phyloP scores from a whole-genome alignment of 352 stramenopile genomes.

The Pythium sp. region DNA sequence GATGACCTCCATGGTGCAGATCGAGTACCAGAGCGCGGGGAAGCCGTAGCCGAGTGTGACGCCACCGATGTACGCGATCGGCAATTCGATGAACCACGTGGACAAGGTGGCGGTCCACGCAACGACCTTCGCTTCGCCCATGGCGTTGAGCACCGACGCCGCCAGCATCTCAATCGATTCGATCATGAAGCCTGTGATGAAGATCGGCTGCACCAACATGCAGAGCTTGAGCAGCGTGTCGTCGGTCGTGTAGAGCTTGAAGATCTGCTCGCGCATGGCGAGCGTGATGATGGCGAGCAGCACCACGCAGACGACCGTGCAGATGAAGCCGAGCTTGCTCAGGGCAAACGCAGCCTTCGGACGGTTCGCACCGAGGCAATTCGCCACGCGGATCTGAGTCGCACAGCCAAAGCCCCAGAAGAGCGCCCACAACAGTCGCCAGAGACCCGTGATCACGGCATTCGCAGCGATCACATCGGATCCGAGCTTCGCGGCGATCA shows the following conservation, averaged over 20 bases:
- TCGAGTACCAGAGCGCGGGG: constrained; percentile 38
- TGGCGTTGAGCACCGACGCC: constrained; percentile 39
- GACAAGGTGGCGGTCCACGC: constrained; percentile 36
- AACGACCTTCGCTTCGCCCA: constrained; percentile 45
- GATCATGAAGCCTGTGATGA: constrained; percentile 39
- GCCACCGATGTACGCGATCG: constrained; percentile 40
- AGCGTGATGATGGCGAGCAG: constrained; percentile 13
- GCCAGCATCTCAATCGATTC: constrained; percentile 52
- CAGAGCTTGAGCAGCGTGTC: constrained; percentile 44
- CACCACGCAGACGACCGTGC: constrained; percentile 36
- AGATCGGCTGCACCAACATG: constrained; percentile 48
- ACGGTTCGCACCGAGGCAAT: constrained; percentile 50
- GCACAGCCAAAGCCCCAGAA: constrained; percentile 79
- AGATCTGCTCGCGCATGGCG: constrained; percentile 47
- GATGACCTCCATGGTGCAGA: constrained; percentile 39
- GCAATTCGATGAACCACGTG: constrained; percentile 45
- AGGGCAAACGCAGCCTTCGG: constrained; percentile 27
- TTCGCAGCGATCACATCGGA: constrained; percentile 41
- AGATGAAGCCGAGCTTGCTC: constrained; percentile 56
- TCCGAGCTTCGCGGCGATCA: constrained; percentile 39
- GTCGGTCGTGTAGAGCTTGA: constrained; percentile 49
- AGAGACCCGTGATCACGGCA: constrained; percentile 54
- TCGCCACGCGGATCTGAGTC: constrained; percentile 75
- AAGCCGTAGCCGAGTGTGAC: constrained; percentile 49
- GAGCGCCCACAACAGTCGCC: constrained; percentile 60